Conservation (phyloP, 2,329 filamentous ascomycete genomes). For the Biscogniauxia mediterranea region DNA sequence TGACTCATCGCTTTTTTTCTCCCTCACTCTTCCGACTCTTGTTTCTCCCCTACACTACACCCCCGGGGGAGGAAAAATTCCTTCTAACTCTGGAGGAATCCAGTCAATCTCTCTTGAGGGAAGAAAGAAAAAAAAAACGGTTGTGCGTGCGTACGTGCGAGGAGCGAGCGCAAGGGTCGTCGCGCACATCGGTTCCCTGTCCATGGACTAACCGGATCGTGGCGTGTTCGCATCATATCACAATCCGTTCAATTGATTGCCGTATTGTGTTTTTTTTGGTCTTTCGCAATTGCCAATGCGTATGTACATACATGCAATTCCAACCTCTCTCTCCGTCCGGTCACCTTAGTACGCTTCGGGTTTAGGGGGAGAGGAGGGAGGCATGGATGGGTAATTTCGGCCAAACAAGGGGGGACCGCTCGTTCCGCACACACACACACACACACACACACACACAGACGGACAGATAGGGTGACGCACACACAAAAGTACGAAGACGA, state of each 20-base stretch:
- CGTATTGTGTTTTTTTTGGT: neutral
- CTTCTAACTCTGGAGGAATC: neutral
- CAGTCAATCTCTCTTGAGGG: neutral
- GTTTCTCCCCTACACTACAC: no score
- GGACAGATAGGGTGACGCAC: neutral
- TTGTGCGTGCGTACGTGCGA: neutral
- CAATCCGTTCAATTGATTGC: neutral
- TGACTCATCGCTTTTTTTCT: neutral
- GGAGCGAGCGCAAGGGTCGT: neutral
- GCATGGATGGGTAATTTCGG: conserved; percentile 2
- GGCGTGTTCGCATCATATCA: neutral
- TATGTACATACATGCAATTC: neutral
- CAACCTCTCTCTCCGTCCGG: neutral
- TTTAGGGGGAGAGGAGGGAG: neutral
- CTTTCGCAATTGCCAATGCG: neutral
- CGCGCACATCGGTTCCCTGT: no score
- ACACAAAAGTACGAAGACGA: neutral
- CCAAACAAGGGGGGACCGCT: neutral
- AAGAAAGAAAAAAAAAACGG: neutral
- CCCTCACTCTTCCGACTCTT: no score
- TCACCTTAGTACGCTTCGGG: neutral
- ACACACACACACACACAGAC: neutral
- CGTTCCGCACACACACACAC: neutral
- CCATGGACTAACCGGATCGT: neutral
- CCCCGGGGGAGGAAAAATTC: no score